Conservation (phyloP, 805 yeast species). For the Zygosaccharomyces kombuchaensis region DNA sequence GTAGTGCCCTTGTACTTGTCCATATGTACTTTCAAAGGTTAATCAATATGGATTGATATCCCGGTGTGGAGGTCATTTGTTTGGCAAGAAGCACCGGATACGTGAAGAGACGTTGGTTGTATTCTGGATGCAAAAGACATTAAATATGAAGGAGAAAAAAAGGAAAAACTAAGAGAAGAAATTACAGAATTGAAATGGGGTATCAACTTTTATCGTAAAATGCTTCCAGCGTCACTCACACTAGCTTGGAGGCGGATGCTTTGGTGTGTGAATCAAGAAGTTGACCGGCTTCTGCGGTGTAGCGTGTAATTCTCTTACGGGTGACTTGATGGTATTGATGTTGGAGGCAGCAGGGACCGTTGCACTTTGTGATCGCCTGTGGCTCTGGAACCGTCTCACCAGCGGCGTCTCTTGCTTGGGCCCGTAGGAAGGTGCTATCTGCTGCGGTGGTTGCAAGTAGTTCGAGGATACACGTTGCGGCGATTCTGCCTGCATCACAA, state of each 20-base stretch:
- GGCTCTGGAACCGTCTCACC: constrained; percentile 13
- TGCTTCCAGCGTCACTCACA: not conserved
- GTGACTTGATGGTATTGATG: constrained; percentile 12
- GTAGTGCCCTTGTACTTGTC: not conserved
- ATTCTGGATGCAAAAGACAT: not conserved
- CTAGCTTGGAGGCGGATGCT: constrained; percentile 33
- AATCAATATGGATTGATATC: too few relatives aligned
- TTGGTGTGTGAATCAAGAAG: constrained; percentile 33
- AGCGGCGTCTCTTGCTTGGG: constrained; percentile 7
- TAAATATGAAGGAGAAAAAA: not conserved
- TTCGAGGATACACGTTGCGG: constrained; percentile 4
- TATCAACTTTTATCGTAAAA: not conserved
- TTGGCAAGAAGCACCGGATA: not conserved
- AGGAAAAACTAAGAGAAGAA: not conserved
- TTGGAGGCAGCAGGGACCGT: constrained; percentile 12
- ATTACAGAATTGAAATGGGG: not conserved
- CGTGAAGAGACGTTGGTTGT: not conserved
- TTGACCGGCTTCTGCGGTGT: constrained; percentile 27
- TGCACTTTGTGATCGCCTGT: constrained; percentile 31
- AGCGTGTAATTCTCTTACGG: constrained; percentile 12
- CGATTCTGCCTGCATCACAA: constrained; percentile 9
- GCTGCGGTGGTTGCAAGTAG: constrained; percentile 11
- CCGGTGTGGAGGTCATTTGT: not conserved
- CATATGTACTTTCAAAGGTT: not conserved
- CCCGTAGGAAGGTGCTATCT: constrained; percentile 8